A percentile compares a stretch with the other conserved stretches of the same genome.
Evolutionary conservation across 169 alveolate species (phyloP).

Genomic region (Babesia divergens): DNA sequence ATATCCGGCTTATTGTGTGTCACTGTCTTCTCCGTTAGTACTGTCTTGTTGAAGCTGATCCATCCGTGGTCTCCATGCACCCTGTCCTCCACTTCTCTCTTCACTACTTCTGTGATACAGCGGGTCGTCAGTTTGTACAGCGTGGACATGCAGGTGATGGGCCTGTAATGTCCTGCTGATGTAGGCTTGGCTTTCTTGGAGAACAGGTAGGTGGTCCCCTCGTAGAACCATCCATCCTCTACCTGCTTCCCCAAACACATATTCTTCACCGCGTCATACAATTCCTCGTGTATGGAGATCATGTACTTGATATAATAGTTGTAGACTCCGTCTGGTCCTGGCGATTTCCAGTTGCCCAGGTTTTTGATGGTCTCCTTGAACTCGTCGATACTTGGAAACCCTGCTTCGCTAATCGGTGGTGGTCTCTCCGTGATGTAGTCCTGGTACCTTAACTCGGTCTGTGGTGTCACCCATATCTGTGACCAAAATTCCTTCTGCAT

Average conservation of each 20-base stretch:
- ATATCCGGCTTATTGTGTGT: too few species aligned
- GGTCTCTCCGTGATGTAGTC: not conserved
- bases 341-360: not conserved
- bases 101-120: not conserved
- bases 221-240: not conserved
- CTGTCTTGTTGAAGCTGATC: too few species aligned
- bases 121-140: conserved; percentile 4
- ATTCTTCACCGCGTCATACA: not conserved
- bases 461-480: not conserved
- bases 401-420: not conserved
- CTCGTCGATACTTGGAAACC: not conserved
- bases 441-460: not conserved
- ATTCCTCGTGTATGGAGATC: not conserved
- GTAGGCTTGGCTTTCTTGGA: not conserved
- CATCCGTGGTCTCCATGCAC: too few species aligned
- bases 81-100: not conserved
- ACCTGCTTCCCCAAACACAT: not conserved
- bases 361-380: not conserved
- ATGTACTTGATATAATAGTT: not conserved
- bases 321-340: not conserved
- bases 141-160: conserved; percentile 3
- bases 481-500: not conserved
- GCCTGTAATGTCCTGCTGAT: not conserved
- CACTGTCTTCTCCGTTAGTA: too few species aligned
- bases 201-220: not conserved